These are phyloP conservation scores for Coemansia sp. DNA, from an alignment of 192 early-diverging fungal species.

Conservation along the genomic window DNA sequence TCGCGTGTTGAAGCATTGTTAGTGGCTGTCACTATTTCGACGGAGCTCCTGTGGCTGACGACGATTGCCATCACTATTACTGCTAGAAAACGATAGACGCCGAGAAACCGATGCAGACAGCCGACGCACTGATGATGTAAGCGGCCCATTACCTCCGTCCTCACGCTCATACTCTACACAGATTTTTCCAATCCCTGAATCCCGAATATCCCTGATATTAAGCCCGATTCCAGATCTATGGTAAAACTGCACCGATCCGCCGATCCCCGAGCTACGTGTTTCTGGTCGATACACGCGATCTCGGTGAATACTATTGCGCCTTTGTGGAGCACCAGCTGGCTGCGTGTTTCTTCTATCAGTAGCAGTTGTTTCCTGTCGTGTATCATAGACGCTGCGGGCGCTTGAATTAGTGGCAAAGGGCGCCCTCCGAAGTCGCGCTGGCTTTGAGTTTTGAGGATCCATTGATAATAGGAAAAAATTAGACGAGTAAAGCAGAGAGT, in stretches of 20 bases:
- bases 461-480: not conserved
- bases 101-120: not conserved
- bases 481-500: not conserved
- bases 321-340: not conserved
- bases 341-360: not conserved
- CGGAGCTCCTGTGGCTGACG: not conserved
- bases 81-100: not conserved
- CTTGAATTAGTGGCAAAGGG: not conserved
- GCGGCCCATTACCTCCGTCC: not conserved
- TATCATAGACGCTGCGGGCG: not conserved
- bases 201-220: not conserved
- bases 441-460: not conserved
- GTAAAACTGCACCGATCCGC: not conserved
- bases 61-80: not conserved
- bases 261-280: not conserved
- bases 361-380: not conserved
- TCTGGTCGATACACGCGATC: not conserved
- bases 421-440: not conserved
- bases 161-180: slow-evolving; percentile 3
- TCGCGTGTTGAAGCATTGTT: no score
- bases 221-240: not conserved
- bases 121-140: not conserved
- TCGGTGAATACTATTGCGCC: not conserved
- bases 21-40: not conserved
- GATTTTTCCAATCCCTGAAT: not conserved